Evolutionary conservation across 345 rosid species (phyloP), one percentile per base, ranked within the genome.

Genomic region (Hypericum androsaemum): DNA sequence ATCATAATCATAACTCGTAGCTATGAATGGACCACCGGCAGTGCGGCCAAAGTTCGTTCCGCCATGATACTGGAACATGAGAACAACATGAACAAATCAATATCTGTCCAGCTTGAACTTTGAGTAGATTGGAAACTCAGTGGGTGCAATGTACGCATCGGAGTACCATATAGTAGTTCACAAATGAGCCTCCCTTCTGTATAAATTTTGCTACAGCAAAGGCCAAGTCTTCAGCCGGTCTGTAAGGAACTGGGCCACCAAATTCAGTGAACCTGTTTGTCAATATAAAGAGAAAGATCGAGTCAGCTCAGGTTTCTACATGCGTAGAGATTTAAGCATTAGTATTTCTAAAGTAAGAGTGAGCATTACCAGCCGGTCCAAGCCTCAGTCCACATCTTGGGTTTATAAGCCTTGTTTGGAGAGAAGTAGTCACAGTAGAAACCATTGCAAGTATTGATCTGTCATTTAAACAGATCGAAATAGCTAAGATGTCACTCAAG

Each of bases 21-120:
- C 86, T 60, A 94, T 94, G 74, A 94, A 94, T n/a, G 99, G 99
- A 71, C 99, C 99, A 60, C 99, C 99, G 53, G 99, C 97, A 60
- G 99, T 94, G 11, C 99, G 77, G 43, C 99, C 99, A 61, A 94
- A 94, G 71, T 94, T 94, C 49, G 99, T 94, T 69, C 99, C 99
- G 7, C 99, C 97, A 7, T 94, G 97, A 68, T 86, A 88, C 99
- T 94, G 75, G 56, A 60, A 56, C 56, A 72, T 52, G 12, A 10
- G 7, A 44, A 56, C 36, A 64, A 22, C 43, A 50, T 12, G 51
- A 37, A 39, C 15, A 60, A 41, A 55, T 57, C 37, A 73, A 52
- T 47, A 32, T 65, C 37, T 37, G 38, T 37, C 50, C 13, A 9
- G 63, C 52, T 43, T 54, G 47, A 66, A 13, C 47, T 39, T 2